Percentiles rank a stretch among this genome's conserved stretches.
These are phyloP conservation scores for Ceratocystis cubensis DNA, from an alignment of 2,329 filamentous ascomycete species.

Conservation along the genomic window DNA sequence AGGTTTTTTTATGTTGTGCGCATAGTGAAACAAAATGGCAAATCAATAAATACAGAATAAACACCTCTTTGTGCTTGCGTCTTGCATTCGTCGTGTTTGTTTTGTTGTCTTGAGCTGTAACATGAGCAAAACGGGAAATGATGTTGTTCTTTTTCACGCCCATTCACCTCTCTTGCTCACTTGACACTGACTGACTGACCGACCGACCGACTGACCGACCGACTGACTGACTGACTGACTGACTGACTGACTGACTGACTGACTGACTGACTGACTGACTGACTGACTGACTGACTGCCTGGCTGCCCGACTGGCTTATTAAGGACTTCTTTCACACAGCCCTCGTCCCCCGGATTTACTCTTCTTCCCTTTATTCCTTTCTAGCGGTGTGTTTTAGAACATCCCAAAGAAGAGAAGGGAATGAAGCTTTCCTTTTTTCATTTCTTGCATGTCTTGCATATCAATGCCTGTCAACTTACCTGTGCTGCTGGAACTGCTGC, in stretches of 20 bases:
- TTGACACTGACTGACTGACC: too few species aligned
- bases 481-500: neutral
- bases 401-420: constrained; percentile 1
- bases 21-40: neutral
- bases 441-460: neutral
- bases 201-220: too few species aligned
- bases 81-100: neutral
- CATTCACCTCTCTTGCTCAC: neutral
- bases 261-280: too few species aligned
- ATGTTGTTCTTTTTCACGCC: neutral
- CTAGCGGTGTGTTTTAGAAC: constrained; percentile 4
- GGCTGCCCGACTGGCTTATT: too few species aligned
- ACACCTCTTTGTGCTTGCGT: neutral
- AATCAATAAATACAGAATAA: neutral
- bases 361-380: neutral
- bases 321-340: too few species aligned
- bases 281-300: too few species aligned
- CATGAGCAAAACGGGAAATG: neutral
- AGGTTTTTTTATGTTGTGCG: neutral
- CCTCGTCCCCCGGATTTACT: neutral
- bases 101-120: constrained; percentile 5
- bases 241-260: too few species aligned
- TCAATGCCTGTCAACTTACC: neutral
- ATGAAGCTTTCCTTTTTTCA: neutral
- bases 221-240: too few species aligned